Evolutionary conservation across 163 green algal genomes (phyloP).

Genomic region (Prototheca stagnorum): DNA sequence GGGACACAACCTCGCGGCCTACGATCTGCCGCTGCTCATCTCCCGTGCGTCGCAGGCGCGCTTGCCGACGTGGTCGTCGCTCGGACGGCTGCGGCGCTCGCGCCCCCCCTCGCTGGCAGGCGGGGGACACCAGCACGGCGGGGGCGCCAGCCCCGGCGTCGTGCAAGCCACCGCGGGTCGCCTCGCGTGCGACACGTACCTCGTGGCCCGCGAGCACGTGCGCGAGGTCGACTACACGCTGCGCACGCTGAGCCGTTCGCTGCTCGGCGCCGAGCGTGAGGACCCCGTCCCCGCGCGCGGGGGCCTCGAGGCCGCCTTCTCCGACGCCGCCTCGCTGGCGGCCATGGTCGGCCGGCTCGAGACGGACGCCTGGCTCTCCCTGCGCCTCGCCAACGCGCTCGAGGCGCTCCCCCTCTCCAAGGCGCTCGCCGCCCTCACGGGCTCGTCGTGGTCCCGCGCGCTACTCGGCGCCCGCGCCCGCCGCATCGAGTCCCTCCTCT

Average conservation of each 20-base stretch:
- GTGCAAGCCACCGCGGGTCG: conserved; percentile 40
- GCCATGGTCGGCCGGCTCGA: conserved; percentile 55
- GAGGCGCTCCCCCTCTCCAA: conserved; percentile 57
- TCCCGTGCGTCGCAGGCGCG: conserved; percentile 78
- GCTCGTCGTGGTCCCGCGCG: conserved; percentile 74
- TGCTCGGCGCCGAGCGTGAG: conserved; percentile 53
- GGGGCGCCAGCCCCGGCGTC: conserved; percentile 49
- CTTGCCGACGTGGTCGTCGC: conserved; percentile 77
- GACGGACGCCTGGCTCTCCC: conserved; percentile 80
- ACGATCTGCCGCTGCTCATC: conserved; percentile 87
- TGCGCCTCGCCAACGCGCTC: conserved; percentile 69
- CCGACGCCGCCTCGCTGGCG: conserved; percentile 26
- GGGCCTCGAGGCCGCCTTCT: conserved; percentile 22
- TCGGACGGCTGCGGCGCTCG: conserved; percentile 80
- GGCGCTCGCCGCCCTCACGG: conserved; percentile 48
- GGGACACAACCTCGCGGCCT: conserved; percentile 87
- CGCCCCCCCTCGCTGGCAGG: conserved; percentile 68
- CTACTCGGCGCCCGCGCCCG: conserved; percentile 75
- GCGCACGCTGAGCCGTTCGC: conserved; percentile 47
- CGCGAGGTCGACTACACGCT: conserved; percentile 89
- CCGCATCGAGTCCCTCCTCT: conserved; percentile 95
- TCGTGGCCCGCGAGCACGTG: conserved; percentile 74
- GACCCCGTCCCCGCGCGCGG: conserved; percentile 40
- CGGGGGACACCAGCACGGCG: conserved; percentile 64
- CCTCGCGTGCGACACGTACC: conserved; percentile 93